phyloP scores from a whole-genome alignment of 208 protist species.

The Wallacemonas rigidus region DNA sequence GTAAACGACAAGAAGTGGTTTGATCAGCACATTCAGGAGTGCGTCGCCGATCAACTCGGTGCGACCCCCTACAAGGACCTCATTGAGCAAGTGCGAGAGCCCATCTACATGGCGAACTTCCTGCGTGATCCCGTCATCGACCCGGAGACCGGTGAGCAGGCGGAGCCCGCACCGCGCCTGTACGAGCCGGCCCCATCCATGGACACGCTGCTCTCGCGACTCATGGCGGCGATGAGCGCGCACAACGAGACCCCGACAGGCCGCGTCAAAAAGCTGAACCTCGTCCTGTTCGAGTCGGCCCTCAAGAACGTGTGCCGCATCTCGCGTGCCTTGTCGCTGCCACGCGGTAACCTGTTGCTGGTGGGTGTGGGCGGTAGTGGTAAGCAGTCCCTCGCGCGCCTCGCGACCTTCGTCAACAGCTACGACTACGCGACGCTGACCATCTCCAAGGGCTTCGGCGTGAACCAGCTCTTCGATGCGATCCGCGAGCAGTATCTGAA shows the following conservation, averaged over 20 bases:
- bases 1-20: constrained; percentile 96
- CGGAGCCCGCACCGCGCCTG: constrained; percentile 90
- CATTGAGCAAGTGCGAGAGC: constrained; percentile 68
- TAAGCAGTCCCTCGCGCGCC: constrained; percentile 92
- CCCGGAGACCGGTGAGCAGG: constrained; percentile 89
- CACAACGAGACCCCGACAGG: constrained; percentile 88
- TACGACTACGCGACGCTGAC: constrained; percentile 91
- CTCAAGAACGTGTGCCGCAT: constrained; percentile 96
- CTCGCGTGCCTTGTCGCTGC: constrained; percentile 89
- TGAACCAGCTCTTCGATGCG: constrained; percentile 94
- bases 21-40: constrained; percentile 87
- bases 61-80: constrained; percentile 83
- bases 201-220: constrained; percentile 66
- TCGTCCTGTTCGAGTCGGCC: constrained; percentile 95
- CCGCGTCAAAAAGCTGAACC: constrained; percentile 89
- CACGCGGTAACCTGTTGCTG: constrained; percentile 93
- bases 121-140: constrained; percentile 90
- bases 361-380: constrained; percentile 94
- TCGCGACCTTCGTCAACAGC: constrained; percentile 87
- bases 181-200: constrained; percentile 95
- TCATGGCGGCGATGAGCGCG: constrained; percentile 79
- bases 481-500: constrained; percentile 92
- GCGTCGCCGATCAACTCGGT: constrained; percentile 74
- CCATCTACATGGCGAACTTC: constrained; percentile 96
- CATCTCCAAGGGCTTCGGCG: constrained; percentile 93